phyloP scores from a whole-genome alignment of 768 basidiomycete genomes.

The Auricularia sp. region DNA sequence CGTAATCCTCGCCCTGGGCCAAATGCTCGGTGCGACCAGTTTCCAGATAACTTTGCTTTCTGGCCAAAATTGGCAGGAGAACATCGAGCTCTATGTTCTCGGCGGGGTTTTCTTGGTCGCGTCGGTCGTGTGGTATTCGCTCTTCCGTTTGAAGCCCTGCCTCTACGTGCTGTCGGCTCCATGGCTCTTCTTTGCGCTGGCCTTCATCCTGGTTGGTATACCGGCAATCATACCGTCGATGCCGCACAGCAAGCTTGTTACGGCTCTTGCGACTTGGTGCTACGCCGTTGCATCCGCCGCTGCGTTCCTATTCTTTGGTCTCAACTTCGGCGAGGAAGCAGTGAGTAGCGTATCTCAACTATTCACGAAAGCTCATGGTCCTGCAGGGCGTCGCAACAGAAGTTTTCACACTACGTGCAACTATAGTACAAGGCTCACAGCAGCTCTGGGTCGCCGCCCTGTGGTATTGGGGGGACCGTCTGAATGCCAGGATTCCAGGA shows the following conservation, averaged over 20 bases:
- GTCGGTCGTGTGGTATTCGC: conserved; percentile 78
- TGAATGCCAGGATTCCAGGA: conserved; percentile 40
- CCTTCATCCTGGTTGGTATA: conserved; percentile 85
- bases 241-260: conserved; percentile 52
- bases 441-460: conserved; percentile 92
- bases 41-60: conserved; percentile 90
- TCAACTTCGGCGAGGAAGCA: conserved; percentile 96
- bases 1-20: conserved; percentile 72
- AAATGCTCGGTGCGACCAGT: conserved; percentile 85
- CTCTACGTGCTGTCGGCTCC: conserved; percentile 77
- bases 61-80: conserved; percentile 73
- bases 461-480: conserved; percentile 89
- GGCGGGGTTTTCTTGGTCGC: conserved; percentile 79
- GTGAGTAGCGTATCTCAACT: conserved; percentile 28
- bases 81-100: conserved; percentile 82
- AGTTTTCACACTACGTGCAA: conserved; percentile 85
- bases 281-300: conserved; percentile 92
- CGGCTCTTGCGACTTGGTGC: conserved; percentile 76
- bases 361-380: conserved; percentile 2
- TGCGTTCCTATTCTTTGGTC: conserved; percentile 86
- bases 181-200: conserved; percentile 85
- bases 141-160: conserved; percentile 83
- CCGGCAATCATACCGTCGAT: conserved; percentile 62
- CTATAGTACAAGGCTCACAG: conserved; percentile 88
- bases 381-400: conserved; percentile 82